Evolutionary conservation across 148 eudicot genomes (phyloP), one percentile per base, ranked within the genome.

Genomic region (Dianthus caryophyllus): DNA sequence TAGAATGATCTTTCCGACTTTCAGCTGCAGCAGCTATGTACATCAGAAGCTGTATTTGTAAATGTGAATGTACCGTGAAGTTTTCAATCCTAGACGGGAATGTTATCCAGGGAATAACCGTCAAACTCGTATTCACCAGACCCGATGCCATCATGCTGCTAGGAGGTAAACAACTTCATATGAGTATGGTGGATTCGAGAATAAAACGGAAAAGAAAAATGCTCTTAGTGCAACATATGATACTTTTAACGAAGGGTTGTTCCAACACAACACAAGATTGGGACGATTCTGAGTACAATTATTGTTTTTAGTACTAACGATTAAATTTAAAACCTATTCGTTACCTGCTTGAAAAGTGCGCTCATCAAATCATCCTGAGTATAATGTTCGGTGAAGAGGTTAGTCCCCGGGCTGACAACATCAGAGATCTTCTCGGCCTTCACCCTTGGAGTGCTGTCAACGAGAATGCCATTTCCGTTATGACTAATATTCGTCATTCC

Each of bases 341-440:
- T 54, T 46, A 90, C 99, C 92, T 88, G 97, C 75, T 84, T 90
- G 39, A 94, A 84, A 29, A 90, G 64, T 43, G 84, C 88, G 71
- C 84, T 81, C 85, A 88, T 78, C 63, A 94, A 81, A 73, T 94
- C 97, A 4, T 94, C 98, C 65, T 86, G 92, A 56, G 85, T 83
- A 69, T 70, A 84, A 44, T 77, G 82, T 68, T 83, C 82, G 2
- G 74, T 70, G 63, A 77, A 82, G 24, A 83, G 75, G 30, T 75
- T 69, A 56, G 75, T 73, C 36, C 80, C 83, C 30, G 75, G 56
- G 75, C 77, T 81, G 22, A 68, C 64, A 15, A 71, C 73, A 70
- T 86, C 90, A 13, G 86, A 73, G 46, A 78, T 71, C 29, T 71
- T 71, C 76, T 90, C 96, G 5, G 86, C 67, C 83, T 86, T 88